Evolutionary conservation across 305 asterid genomes (phyloP).

Genomic region (Fraxinus ornus): DNA sequence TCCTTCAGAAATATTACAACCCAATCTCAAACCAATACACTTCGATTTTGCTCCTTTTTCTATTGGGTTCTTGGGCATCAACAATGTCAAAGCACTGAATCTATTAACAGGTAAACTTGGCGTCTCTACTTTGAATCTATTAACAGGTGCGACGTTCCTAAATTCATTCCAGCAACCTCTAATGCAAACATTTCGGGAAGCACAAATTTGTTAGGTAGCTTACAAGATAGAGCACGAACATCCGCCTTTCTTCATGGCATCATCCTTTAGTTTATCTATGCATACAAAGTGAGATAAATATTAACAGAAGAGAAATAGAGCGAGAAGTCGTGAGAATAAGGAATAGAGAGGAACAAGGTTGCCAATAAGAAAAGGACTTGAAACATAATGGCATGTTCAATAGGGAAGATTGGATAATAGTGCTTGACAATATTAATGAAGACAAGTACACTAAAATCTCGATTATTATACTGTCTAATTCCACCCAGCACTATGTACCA

Average conservation of each 20-base stretch:
- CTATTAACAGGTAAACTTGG: constrained; percentile 9
- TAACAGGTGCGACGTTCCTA: constrained; percentile 36
- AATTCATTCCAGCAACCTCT: constrained; percentile 30
- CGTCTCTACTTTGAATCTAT: constrained; percentile 29
- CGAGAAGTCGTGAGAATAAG: neutral
- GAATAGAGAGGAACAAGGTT: neutral
- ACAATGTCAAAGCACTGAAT: constrained; percentile 1
- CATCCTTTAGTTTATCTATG: constrained; percentile 58
- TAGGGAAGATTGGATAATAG: neutral
- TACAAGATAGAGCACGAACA: constrained; percentile 68
- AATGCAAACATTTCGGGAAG: constrained; percentile 26
- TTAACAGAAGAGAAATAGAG: neutral
- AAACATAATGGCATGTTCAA: neutral
- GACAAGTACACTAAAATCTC: neutral
- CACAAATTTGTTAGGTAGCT: constrained; percentile 15
- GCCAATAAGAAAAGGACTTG: neutral
- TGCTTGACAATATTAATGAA: neutral
- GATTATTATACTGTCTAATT: neutral
- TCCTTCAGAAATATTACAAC: constrained; percentile 11
- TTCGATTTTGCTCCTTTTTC: neutral
- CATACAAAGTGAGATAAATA: neutral
- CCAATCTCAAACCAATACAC: constrained; percentile 21
- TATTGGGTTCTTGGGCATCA: neutral
- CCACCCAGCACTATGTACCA: neutral
- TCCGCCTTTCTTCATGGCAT: constrained; percentile 50